A percentile compares a stretch with the other conserved stretches of the same genome.
Conservation (phyloP, 1,284 basidiomycete genomes). For the Cryptococcus hybrid region DNA sequence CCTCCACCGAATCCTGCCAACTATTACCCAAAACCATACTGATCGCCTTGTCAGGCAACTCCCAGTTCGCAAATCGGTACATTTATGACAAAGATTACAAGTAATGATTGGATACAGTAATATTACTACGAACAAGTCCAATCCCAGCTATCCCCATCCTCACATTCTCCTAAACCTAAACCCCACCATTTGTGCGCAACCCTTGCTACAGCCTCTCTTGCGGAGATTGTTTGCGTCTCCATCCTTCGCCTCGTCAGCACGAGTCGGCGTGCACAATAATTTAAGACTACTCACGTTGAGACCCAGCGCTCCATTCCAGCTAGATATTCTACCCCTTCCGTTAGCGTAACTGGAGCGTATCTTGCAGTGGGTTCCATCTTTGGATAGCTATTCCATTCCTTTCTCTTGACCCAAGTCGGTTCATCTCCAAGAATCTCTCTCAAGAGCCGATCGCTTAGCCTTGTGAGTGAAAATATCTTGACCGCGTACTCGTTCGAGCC, state of each 20-base stretch:
- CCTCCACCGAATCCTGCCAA: neutral
- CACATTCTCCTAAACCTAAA: constrained; percentile 43
- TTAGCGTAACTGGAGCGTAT: constrained; percentile 75
- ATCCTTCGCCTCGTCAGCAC: constrained; percentile 64
- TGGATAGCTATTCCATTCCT: constrained; percentile 59
- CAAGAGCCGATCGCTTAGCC: constrained; percentile 68
- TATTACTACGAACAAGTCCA: constrained; percentile 33
- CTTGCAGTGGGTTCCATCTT: constrained; percentile 61
- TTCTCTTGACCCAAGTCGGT: constrained; percentile 78
- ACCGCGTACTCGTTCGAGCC: constrained; percentile 63
- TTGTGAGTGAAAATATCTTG: constrained; percentile 78
- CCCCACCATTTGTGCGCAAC: constrained; percentile 65
- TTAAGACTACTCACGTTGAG: constrained; percentile 34
- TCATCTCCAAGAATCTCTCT: constrained; percentile 54
- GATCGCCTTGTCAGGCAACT: no score
- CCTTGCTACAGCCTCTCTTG: constrained; percentile 78
- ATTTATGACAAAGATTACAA: no score
- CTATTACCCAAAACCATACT: no score
- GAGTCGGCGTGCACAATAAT: constrained; percentile 45
- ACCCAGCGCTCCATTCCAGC: constrained; percentile 82
- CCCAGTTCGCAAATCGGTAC: no score
- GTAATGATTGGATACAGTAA: no score
- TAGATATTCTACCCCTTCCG: constrained; percentile 76
- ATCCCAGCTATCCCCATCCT: constrained; percentile 42
- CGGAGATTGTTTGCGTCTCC: constrained; percentile 85